These are phyloP conservation scores for Podaxis pistillaris DNA, from an alignment of 768 basidiomycete species.

Conservation along the genomic window DNA sequence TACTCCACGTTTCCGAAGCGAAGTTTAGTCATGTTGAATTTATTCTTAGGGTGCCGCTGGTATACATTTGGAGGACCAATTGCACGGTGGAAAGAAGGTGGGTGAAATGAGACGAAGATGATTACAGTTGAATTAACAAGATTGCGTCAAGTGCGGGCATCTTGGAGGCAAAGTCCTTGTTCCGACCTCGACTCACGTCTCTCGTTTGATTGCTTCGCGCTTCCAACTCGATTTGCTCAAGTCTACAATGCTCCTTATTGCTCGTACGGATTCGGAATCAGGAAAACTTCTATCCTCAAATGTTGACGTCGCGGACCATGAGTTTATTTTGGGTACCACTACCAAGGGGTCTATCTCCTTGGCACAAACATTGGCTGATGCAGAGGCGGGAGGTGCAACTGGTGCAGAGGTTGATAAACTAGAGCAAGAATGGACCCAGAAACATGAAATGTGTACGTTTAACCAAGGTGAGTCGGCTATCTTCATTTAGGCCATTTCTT, in stretches of 20 bases:
- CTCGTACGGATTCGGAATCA: constrained; percentile 89
- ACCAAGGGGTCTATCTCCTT: constrained; percentile 47
- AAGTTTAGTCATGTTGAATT: not conserved
- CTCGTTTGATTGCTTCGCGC: constrained; percentile 79
- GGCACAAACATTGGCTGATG: constrained; percentile 68
- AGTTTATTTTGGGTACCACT: constrained; percentile 68
- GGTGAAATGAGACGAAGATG: constrained; percentile 6
- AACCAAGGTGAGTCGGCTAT: constrained; percentile 59
- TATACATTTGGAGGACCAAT: constrained; percentile 91
- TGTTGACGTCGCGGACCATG: constrained; percentile 80
- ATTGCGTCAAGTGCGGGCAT: constrained; percentile 66
- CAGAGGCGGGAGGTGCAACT: constrained; percentile 58
- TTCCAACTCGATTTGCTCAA: constrained; percentile 92
- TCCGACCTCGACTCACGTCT: constrained; percentile 83
- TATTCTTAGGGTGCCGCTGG: constrained; percentile 73
- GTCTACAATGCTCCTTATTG: constrained; percentile 85
- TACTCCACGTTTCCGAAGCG: not conserved
- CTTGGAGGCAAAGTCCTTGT: constrained; percentile 92
- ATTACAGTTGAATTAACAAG: constrained; percentile 12
- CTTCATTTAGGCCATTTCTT: not conserved
- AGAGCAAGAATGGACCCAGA: constrained; percentile 73
- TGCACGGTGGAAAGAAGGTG: constrained; percentile 92
- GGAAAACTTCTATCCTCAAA: constrained; percentile 82
- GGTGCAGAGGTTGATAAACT: constrained; percentile 71
- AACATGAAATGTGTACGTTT: constrained; percentile 76